These are phyloP conservation scores for Xanthoceras sorbifolium DNA, from an alignment of 345 rosid species.

Conservation along the genomic window DNA sequence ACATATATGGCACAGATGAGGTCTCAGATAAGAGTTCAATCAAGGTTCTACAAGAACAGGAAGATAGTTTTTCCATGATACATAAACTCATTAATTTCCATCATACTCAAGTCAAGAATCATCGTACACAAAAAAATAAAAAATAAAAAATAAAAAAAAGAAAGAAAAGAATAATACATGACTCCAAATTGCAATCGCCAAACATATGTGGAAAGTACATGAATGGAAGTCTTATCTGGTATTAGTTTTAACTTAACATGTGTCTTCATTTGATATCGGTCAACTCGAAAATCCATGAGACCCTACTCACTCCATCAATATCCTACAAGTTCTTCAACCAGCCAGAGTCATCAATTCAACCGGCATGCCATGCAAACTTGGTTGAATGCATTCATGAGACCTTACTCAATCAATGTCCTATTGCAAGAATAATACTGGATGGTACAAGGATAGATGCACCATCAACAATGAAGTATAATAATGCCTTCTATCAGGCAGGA, in stretches of 20 bases:
- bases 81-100: not conserved
- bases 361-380: constrained; percentile 20
- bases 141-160: not conserved
- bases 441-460: not conserved
- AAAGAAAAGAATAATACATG: constrained; percentile 11
- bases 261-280: constrained; percentile 24
- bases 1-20: not conserved
- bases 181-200: not conserved
- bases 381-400: constrained; percentile 15
- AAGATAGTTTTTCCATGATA: not conserved
- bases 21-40: not conserved
- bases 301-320: constrained; percentile 19
- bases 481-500: constrained; percentile 6
- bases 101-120: not conserved
- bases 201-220: not conserved
- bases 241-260: constrained; percentile 20
- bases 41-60: not conserved
- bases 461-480: not conserved
- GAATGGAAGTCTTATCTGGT: not conserved
- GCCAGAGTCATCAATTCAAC: constrained; percentile 23
- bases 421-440: not conserved
- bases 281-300: constrained; percentile 26
- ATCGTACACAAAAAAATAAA: not conserved
- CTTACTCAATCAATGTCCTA: not conserved
- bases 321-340: constrained; percentile 21